Percentiles rank a stretch among this genome's conserved stretches.
Evolutionary conservation across 2,329 filamentous ascomycete species (phyloP).

Genomic region (Aureobasidium namibiae): DNA sequence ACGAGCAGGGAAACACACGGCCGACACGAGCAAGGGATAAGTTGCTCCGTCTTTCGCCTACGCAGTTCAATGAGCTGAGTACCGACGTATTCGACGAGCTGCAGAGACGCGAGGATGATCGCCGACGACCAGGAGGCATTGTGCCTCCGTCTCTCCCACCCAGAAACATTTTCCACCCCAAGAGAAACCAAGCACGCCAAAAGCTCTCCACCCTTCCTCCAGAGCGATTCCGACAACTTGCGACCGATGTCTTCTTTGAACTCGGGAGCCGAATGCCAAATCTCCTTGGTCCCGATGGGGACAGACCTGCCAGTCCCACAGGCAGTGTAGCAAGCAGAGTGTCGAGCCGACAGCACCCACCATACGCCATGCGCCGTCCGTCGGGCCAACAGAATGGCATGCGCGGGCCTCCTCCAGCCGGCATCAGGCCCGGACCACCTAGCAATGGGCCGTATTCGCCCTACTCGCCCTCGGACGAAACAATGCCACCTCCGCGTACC

Average conservation of each 20-base stretch:
- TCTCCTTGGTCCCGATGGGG: conserved; percentile 63
- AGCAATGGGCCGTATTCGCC: conserved; percentile 6
- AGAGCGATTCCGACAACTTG: conserved; percentile 80
- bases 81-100: conserved; percentile 97
- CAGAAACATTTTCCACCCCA: conserved; percentile 87
- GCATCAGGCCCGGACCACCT: conserved; percentile 2
- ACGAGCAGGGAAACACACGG: conserved; percentile 65
- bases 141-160: conserved; percentile 69
- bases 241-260: conserved; percentile 93
- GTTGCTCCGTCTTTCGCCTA: conserved; percentile 75
- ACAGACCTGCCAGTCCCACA: conserved; percentile 60
- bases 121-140: conserved; percentile 37
- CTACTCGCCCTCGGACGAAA: conserved; percentile 34
- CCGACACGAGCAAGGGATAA: conserved; percentile 92
- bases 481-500: conserved; percentile 37
- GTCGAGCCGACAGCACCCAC: conserved; percentile 19
- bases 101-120: conserved; percentile 67
- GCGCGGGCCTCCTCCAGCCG: conserved; percentile 19
- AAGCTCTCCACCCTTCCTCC: conserved; percentile 85
- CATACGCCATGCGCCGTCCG: conserved; percentile 29
- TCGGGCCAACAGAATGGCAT: conserved; percentile 24
- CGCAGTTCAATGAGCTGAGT: conserved; percentile 95
- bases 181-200: conserved; percentile 94
- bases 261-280: conserved; percentile 81
- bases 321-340: conserved; percentile 44